phyloP scores from a whole-genome alignment of 176 grass and related monocot species.

The Zizania latifolia region DNA sequence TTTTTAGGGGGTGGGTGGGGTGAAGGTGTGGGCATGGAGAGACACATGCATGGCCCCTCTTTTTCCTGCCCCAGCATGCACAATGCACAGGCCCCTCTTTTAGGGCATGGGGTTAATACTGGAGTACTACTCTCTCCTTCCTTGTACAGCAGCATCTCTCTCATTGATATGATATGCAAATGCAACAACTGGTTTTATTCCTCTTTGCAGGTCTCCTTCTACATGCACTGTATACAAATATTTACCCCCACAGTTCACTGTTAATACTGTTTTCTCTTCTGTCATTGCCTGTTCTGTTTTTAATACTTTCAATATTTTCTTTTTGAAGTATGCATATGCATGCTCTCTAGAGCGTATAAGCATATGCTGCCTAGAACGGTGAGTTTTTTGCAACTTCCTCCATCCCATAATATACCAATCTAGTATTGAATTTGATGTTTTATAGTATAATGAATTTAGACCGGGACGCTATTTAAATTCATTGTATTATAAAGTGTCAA shows the following conservation, averaged over 20 bases:
- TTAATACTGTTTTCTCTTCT: too few relatives aligned
- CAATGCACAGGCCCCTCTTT: constrained; percentile 31
- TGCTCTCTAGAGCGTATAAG: too few relatives aligned
- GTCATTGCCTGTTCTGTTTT: background rate
- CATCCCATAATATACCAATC: too few relatives aligned
- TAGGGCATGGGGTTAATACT: constrained; percentile 33
- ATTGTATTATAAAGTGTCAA: too few relatives aligned
- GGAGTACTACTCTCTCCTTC: constrained; percentile 34
- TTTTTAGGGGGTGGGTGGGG: constrained; percentile 62
- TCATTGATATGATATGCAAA: constrained; percentile 16
- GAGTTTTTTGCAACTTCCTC: too few relatives aligned
- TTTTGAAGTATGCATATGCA: too few relatives aligned
- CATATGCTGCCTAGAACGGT: background rate
- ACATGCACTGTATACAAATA: too few relatives aligned
- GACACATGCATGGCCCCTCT: constrained; percentile 28
- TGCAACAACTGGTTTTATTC: background rate
- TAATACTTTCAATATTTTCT: background rate
- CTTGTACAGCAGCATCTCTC: constrained; percentile 3
- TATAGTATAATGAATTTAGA: too few relatives aligned
- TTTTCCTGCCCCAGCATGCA: constrained; percentile 25
- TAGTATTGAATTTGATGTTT: too few relatives aligned
- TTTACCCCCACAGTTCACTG: too few relatives aligned
- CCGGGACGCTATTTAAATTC: too few relatives aligned
- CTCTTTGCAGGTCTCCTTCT: background rate
- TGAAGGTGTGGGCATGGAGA: constrained; percentile 33